Percentiles rank a stretch among this genome's conserved stretches.
Evolutionary conservation across 2,329 filamentous ascomycete genomes (phyloP).

Genomic region (Xenoacremonium recifei): DNA sequence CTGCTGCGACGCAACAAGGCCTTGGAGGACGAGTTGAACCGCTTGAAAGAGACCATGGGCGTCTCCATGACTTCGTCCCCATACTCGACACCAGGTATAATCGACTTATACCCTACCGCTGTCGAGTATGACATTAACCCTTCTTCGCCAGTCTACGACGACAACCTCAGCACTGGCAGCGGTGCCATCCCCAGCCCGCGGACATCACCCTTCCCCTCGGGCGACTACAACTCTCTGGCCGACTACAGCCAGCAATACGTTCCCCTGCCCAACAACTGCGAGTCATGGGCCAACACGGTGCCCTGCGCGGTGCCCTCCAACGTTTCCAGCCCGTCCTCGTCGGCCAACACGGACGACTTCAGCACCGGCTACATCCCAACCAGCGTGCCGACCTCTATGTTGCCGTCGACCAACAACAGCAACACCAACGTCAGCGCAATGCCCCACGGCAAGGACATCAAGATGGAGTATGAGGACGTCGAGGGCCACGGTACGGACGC

Average conservation of each 20-base stretch:
- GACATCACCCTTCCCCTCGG: conserved; percentile 43
- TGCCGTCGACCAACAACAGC: conserved; percentile 31
- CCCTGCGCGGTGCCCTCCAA: conserved; percentile 46
- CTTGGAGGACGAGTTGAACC: conserved; percentile 52
- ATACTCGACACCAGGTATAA: conserved; percentile 41
- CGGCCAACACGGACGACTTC: conserved; percentile 47
- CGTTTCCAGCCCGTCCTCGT: conserved; percentile 52
- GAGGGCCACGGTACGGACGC: conserved; percentile 27
- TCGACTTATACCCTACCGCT: neutral
- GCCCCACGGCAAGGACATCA: conserved; percentile 36
- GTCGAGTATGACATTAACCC: conserved; percentile 7
- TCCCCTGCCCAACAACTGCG: conserved; percentile 40
- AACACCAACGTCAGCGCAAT: conserved; percentile 28
- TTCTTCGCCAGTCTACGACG: conserved; percentile 39
- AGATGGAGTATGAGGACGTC: conserved; percentile 40
- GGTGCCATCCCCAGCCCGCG: conserved; percentile 43
- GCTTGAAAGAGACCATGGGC: conserved; percentile 44
- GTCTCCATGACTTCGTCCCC: conserved; percentile 39
- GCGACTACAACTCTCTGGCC: conserved; percentile 43
- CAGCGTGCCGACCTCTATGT: conserved; percentile 45
- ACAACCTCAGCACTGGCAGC: conserved; percentile 37
- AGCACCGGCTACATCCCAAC: conserved; percentile 45
- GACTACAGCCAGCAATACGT: conserved; percentile 41
- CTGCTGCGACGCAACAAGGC: conserved; percentile 51
- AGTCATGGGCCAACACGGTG: conserved; percentile 45